A percentile compares a stretch with the other conserved stretches of the same genome.
Evolutionary conservation across 2,329 filamentous ascomycete species (phyloP).

Genomic region (Emericellopsis atlantica): DNA sequence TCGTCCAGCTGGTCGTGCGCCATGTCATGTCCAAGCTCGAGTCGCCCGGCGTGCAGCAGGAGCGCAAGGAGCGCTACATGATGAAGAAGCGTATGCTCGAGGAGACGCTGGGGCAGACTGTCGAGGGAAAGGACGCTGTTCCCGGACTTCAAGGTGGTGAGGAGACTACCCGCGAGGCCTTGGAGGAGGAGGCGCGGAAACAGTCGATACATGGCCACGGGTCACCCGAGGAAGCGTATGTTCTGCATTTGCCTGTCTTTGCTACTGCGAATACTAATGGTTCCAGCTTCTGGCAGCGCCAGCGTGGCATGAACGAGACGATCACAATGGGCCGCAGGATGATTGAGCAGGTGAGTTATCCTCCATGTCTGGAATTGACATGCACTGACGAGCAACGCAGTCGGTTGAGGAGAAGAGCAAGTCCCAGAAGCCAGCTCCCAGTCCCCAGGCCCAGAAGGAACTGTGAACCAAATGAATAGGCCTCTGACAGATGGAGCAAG

Average conservation of each 20-base stretch:
- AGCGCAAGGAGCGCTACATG: constrained; percentile 67
- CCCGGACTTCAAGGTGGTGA: constrained; percentile 38
- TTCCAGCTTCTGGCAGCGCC: constrained; percentile 47
- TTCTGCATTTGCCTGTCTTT: neutral
- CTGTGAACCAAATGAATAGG: too few species aligned
- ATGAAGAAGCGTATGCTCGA: constrained; percentile 71
- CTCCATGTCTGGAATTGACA: neutral
- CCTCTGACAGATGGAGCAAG: too few species aligned
- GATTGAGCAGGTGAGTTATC: constrained; percentile 28
- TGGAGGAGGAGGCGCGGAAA: constrained; percentile 51
- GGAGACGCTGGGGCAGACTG: constrained; percentile 51
- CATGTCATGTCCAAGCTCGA: constrained; percentile 69
- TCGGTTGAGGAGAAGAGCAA: neutral
- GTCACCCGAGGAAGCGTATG: constrained; percentile 38
- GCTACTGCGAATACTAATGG: neutral
- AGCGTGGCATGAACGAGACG: constrained; percentile 43
- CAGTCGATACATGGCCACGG: constrained; percentile 35
- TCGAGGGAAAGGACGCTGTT: constrained; percentile 31
- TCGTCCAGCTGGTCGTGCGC: constrained; percentile 59
- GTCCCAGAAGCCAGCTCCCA: neutral
- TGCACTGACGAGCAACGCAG: neutral
- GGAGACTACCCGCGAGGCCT: constrained; percentile 48
- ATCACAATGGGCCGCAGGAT: constrained; percentile 41
- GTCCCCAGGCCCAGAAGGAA: neutral
- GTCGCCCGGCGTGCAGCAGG: constrained; percentile 74